Conservation (phyloP, 1,284 basidiomycete species). For the Caloboletus firmus region DNA sequence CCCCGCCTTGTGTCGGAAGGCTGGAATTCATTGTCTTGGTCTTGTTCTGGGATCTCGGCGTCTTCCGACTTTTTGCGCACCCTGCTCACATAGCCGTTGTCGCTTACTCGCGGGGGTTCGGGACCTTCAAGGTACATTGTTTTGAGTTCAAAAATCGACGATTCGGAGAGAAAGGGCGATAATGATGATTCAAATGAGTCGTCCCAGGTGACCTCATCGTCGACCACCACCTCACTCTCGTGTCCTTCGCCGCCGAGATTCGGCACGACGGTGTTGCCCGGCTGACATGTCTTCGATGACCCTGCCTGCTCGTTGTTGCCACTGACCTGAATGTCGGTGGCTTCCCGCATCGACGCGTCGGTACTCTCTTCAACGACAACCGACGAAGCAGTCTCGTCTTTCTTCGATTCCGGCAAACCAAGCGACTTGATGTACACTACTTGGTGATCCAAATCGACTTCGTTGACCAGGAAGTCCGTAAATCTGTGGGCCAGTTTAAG, state of each 20-base stretch:
- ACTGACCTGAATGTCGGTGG: background rate
- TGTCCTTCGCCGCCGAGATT: slow-evolving; percentile 3
- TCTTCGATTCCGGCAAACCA: slow-evolving; percentile 60
- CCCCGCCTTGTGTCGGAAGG: slow-evolving; percentile 37
- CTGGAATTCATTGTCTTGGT: slow-evolving; percentile 29
- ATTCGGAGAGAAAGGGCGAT: slow-evolving; percentile 60
- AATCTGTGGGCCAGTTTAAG: slow-evolving; percentile 57
- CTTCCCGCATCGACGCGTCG: slow-evolving; percentile 1
- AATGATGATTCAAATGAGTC: slow-evolving; percentile 57
- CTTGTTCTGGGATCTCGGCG: slow-evolving; percentile 19
- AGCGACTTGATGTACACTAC: slow-evolving; percentile 80
- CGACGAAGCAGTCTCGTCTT: slow-evolving; percentile 26
- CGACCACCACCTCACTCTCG: slow-evolving; percentile 5
- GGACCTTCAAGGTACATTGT: slow-evolving; percentile 75
- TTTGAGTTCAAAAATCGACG: slow-evolving; percentile 63
- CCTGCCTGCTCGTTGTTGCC: background rate
- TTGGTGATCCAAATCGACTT: slow-evolving; percentile 78
- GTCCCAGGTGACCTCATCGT: slow-evolving; percentile 57
- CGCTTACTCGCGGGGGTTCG: slow-evolving; percentile 64
- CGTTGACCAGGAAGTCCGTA: slow-evolving; percentile 91
- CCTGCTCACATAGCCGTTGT: slow-evolving; percentile 65
- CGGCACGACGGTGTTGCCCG: background rate
- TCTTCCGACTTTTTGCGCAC: slow-evolving; percentile 36
- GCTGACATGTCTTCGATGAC: slow-evolving; percentile 6
- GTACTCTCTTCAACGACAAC: slow-evolving; percentile 5